Evolutionary conservation across 345 rosid genomes (phyloP), one percentile per base, ranked within the genome.

Genomic region (Toxicodendron radicans): DNA sequence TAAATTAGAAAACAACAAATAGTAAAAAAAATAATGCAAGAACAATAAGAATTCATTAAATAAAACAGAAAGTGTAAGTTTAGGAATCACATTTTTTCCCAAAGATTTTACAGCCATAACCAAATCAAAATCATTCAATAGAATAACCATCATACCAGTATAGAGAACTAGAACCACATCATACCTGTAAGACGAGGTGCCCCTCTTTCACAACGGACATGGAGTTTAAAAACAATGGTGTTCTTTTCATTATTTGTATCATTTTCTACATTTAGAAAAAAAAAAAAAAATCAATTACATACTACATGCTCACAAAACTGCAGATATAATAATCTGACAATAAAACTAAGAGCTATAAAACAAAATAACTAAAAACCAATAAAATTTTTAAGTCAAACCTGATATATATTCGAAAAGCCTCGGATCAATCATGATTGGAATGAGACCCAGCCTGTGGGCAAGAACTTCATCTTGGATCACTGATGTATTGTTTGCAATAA

Each of bases 171-270:
- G 53, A 23, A 49, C 35, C 65, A 51, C 76, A 75, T 23, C 66
- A 53, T 82, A 95, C 98, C 98, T 70, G 85, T 79, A 43, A 75
- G 68, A 51, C 97, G 95, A 9, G 87, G 75, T 61, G 24, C 80
- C 5, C 84, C 80, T 58, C 45, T 71, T 32, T 84, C 58, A 81
- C 98, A 95, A 41, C 38, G 75, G 59, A 70, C 92, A 85, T 93
- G 95, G 73, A 95, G 98, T 74, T 93, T 95, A 81, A 93, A 93
- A 69, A 93, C 99, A 70, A 95, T 86, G 58, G 97, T 93, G 78
- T 91, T 95, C 89, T 88, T 95, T 76, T 93, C 98, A 82, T 90
- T 93, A 41, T 94, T 83, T 51, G 79, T 85, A 79, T 91, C 97
- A 60, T 82, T 90, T 75, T 88, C 99, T 92, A 67, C 68, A 73